Conservation (phyloP, 169 alveolate species). For the Cryptosporidium xiaoi region DNA sequence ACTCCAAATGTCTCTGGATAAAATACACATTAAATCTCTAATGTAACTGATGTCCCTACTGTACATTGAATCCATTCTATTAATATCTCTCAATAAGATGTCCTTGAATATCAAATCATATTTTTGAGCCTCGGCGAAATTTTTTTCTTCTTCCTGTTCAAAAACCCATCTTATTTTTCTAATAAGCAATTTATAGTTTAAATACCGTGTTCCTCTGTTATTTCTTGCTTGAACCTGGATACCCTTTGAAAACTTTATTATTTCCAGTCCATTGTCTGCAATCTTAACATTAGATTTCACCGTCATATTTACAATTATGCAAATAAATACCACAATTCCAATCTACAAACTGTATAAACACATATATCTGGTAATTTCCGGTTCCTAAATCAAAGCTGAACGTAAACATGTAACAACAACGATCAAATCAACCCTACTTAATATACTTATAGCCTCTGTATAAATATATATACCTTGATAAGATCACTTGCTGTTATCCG, state of each 20-base stretch:
- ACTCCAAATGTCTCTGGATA: slow-evolving; percentile 43
- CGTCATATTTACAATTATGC: neutral
- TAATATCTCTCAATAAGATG: slow-evolving; percentile 61
- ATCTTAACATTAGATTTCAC: slow-evolving; percentile 14
- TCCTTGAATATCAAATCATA: slow-evolving; percentile 69
- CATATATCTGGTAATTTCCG: neutral
- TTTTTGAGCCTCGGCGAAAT: slow-evolving; percentile 67
- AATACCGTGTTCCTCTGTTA: slow-evolving; percentile 71
- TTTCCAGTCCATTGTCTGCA: slow-evolving; percentile 35
- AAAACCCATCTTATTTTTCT: slow-evolving; percentile 68
- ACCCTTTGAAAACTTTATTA: slow-evolving; percentile 71
- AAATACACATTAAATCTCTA: slow-evolving; percentile 42
- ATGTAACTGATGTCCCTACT: slow-evolving; percentile 47
- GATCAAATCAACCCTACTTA: slow-evolving; percentile 6
- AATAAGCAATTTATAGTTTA: slow-evolving; percentile 68
- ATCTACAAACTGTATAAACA: neutral
- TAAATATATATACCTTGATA: slow-evolving; percentile 39
- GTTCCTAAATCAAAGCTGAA: neutral
- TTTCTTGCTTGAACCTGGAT: slow-evolving; percentile 72
- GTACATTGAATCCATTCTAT: slow-evolving; percentile 72
- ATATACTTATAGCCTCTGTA: slow-evolving; percentile 68
- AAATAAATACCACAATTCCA: neutral
- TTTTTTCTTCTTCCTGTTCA: slow-evolving; percentile 48
- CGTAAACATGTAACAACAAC: slow-evolving; percentile 72
- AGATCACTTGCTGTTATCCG: slow-evolving; percentile 56